These are phyloP conservation scores for Akanthomyces dipterigenus DNA, from an alignment of 2,329 filamentous ascomycete genomes.

Conservation along the genomic window DNA sequence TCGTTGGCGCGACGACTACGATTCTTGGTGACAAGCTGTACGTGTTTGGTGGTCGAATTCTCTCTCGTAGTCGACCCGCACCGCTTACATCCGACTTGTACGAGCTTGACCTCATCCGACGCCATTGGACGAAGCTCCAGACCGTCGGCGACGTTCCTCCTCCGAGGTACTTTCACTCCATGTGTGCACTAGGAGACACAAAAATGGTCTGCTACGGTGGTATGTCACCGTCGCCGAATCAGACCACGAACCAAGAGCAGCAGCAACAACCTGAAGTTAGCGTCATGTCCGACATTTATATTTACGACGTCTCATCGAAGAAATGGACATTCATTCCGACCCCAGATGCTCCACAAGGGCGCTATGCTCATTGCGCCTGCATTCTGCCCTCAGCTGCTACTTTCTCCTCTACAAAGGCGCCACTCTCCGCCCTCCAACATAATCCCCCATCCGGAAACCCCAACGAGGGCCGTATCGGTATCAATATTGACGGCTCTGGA, in stretches of 20 bases:
- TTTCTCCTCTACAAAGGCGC: conserved; percentile 78
- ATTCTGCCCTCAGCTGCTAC: conserved; percentile 82
- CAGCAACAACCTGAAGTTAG: conserved; percentile 75
- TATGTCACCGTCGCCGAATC: conserved; percentile 74
- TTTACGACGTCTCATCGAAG: conserved; percentile 78
- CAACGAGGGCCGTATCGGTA: conserved; percentile 81
- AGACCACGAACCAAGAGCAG: conserved; percentile 38
- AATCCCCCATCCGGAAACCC: conserved; percentile 77
- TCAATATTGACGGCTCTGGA: conserved; percentile 82
- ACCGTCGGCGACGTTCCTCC: conserved; percentile 79
- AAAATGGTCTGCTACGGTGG: conserved; percentile 97
- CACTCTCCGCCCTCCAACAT: conserved; percentile 80
- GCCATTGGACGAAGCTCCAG: conserved; percentile 90
- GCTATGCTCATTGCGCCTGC: conserved; percentile 94
- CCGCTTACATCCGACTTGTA: conserved; percentile 86
- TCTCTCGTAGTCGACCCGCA: conserved; percentile 73
- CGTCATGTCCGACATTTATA: conserved; percentile 97
- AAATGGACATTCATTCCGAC: conserved; percentile 82
- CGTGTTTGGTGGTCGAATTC: conserved; percentile 85
- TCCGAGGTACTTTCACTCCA: conserved; percentile 93
- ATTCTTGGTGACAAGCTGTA: conserved; percentile 93
- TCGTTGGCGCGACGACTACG: conserved; percentile 93
- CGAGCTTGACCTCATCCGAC: conserved; percentile 81
- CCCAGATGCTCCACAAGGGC: conserved; percentile 77
- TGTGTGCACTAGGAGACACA: conserved; percentile 86